Conservation (phyloP, 306 rosid genomes). For the Aeschynomene evenia region DNA sequence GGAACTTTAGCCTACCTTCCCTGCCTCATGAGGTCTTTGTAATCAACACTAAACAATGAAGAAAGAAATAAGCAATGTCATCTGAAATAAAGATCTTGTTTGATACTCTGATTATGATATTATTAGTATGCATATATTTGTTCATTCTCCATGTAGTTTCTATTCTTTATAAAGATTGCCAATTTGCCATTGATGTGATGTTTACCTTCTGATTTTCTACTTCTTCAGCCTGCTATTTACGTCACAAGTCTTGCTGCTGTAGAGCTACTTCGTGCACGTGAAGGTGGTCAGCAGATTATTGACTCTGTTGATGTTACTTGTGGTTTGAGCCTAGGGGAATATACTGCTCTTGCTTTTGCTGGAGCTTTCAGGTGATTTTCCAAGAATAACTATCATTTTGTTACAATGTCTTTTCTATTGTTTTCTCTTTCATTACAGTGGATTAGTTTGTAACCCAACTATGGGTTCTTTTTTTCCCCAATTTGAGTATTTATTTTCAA, state of each 20-base stretch:
- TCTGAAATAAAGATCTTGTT: not conserved
- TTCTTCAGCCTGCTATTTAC: conserved; percentile 95
- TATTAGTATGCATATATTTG: not conserved
- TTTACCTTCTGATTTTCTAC: conserved; percentile 23
- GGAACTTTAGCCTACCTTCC: not conserved
- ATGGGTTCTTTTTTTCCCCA: not conserved
- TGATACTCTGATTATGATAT: not conserved
- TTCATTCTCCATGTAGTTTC: not conserved
- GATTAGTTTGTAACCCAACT: conserved; percentile 1
- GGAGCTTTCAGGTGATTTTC: conserved; percentile 81
- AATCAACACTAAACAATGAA: not conserved
- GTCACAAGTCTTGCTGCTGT: conserved; percentile 98
- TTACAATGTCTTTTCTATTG: conserved; percentile 8
- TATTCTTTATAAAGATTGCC: conserved; percentile 6
- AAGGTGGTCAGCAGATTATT: conserved; percentile 91
- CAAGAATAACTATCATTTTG: not conserved
- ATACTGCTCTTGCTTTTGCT: conserved; percentile 93
- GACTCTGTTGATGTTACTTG: conserved; percentile 94
- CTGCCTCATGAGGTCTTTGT: not conserved
- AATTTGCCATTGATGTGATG: no score
- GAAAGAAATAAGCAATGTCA: not conserved
- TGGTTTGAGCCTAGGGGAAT: conserved; percentile 96
- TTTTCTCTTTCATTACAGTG: not conserved
- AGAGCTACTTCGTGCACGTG: conserved; percentile 79
- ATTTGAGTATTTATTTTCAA: not conserved